phyloP scores from a whole-genome alignment of 495 filamentous ascomycete genomes.

The Cercophora scortea region DNA sequence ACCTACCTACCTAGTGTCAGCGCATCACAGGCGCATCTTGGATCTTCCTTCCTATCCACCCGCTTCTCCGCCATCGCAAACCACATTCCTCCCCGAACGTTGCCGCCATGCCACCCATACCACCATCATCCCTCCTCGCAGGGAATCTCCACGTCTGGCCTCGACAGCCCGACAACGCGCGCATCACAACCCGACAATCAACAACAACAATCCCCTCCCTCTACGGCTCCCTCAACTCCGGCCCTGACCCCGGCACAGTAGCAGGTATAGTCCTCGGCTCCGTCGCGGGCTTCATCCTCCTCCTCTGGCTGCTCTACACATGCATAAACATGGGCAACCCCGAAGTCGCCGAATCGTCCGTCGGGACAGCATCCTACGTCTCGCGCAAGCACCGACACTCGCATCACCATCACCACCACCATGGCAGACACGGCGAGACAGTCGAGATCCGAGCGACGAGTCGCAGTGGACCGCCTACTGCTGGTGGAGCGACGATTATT shows the following conservation, averaged over 20 bases:
- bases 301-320: conserved; percentile 68
- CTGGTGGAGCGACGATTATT: conserved; percentile 13
- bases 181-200: background rate
- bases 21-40: no score
- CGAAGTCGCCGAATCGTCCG: conserved; percentile 3
- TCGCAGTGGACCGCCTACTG: background rate
- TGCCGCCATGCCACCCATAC: no score
- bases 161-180: background rate
- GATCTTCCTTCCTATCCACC: no score
- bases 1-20: no score
- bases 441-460: conserved; percentile 29
- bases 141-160: background rate
- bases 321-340: conserved; percentile 46
- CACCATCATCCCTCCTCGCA: background rate
- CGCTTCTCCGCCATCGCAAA: no score
- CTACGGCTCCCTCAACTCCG: conserved; percentile 53
- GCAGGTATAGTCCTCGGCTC: conserved; percentile 77
- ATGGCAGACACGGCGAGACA: conserved; percentile 14
- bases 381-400: conserved; percentile 19
- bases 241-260: conserved; percentile 63
- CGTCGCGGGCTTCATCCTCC: conserved; percentile 72
- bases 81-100: no score
- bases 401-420: conserved; percentile 8
- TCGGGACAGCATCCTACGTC: conserved; percentile 27
- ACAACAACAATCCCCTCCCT: conserved; percentile 49